phyloP scores from a whole-genome alignment of 2,329 filamentous ascomycete genomes.

The Aspergillus udagawae region DNA sequence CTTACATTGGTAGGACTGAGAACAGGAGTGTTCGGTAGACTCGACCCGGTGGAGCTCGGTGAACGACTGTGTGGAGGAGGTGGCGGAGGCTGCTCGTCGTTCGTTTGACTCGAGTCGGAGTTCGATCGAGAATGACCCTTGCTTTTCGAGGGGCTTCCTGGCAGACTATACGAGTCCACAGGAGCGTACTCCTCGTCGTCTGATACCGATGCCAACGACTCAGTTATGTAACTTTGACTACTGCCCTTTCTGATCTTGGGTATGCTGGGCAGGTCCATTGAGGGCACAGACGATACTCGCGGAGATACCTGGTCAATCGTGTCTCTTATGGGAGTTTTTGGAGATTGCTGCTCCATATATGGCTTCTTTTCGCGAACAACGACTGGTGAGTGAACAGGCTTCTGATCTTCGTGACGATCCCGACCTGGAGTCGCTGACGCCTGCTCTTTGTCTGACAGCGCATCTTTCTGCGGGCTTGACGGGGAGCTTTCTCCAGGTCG shows the following conservation, averaged over 20 bases:
- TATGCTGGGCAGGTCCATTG: slow-evolving; percentile 42
- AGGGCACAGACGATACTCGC: slow-evolving; percentile 46
- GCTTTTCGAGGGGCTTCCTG: slow-evolving; percentile 23
- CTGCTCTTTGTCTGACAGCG: slow-evolving; percentile 1
- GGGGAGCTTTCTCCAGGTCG: slow-evolving; percentile 33
- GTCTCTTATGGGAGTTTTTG: slow-evolving; percentile 24
- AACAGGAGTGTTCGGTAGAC: slow-evolving; percentile 42
- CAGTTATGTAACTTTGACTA: slow-evolving; percentile 30
- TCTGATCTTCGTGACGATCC: slow-evolving; percentile 5
- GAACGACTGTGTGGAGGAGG: slow-evolving; percentile 49
- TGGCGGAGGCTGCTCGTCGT: slow-evolving; percentile 35
- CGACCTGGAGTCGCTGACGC: slow-evolving; percentile 8
- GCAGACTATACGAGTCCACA: slow-evolving; percentile 14
- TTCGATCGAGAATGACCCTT: slow-evolving; percentile 25
- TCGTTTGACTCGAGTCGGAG: slow-evolving; percentile 19
- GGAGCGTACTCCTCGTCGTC: slow-evolving; percentile 30
- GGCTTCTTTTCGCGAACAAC: slow-evolving; percentile 11
- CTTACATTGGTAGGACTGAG: slow-evolving; percentile 47
- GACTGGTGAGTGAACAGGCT: slow-evolving; percentile 3
- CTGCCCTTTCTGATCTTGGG: slow-evolving; percentile 39
- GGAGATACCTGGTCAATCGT: slow-evolving; percentile 29
- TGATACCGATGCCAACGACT: slow-evolving; percentile 15
- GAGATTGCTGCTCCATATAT: slow-evolving; percentile 16
- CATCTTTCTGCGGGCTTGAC: slow-evolving; percentile 22
- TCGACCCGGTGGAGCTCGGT: slow-evolving; percentile 47